phyloP scores from a whole-genome alignment of 2,329 filamentous ascomycete genomes.

The Cladosporium sp. region DNA sequence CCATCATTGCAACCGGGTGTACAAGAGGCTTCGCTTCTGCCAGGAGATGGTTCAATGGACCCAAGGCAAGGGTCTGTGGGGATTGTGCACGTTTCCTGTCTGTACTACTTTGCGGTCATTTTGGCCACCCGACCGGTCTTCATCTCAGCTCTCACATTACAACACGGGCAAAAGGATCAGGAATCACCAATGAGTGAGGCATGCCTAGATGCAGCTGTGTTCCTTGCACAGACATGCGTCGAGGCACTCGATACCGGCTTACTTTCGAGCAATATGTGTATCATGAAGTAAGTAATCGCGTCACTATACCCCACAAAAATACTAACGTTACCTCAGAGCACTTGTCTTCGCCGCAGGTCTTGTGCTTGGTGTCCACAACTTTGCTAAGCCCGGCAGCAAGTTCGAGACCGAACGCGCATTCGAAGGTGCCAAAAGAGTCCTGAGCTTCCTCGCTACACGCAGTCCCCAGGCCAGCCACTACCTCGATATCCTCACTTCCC shows the following conservation, averaged over 20 bases:
- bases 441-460: constrained; percentile 49
- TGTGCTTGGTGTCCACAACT: constrained; percentile 58
- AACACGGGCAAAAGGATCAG: constrained; percentile 13
- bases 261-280: constrained; percentile 58
- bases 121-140: constrained; percentile 58
- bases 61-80: constrained; percentile 23
- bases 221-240: constrained; percentile 56
- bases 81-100: constrained; percentile 54
- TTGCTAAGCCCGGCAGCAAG: constrained; percentile 50
- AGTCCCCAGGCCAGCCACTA: constrained; percentile 61
- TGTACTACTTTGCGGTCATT: constrained; percentile 61
- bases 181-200: constrained; percentile 47
- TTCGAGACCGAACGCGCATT: constrained; percentile 53
- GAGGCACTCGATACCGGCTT: constrained; percentile 49
- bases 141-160: constrained; percentile 47
- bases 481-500: constrained; percentile 52
- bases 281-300: constrained; percentile 53
- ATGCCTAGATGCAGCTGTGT: constrained; percentile 58
- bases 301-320: background rate
- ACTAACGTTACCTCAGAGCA: constrained; percentile 40
- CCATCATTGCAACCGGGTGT: background rate
- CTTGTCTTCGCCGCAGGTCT: constrained; percentile 59
- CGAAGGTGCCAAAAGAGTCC: constrained; percentile 50
- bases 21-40: background rate
- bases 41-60: background rate